Evolutionary conservation across 2,329 filamentous ascomycete genomes (phyloP), one percentile per base, ranked within the genome.

Genomic region (Drechmeria coniospora): DNA sequence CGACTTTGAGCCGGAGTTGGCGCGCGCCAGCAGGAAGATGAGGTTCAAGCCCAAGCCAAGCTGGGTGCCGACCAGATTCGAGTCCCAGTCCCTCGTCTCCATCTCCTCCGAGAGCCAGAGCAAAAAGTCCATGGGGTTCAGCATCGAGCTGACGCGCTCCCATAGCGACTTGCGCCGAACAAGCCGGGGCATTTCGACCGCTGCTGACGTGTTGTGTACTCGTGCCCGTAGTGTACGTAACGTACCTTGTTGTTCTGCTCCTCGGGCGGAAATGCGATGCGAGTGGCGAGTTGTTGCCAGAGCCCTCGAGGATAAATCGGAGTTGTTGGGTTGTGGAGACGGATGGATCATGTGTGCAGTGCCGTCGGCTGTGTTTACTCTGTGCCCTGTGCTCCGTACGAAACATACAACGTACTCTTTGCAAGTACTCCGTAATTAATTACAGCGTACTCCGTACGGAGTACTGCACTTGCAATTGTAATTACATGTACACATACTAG

Each of bases 81-180:
- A 82, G 41, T 94, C 81, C 74, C 84, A 92, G 42, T 93, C 81
- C 46, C 79, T 76, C 16, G 83, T 83, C 49, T 94, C 86, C 34
- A 98, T 68, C 55, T 93, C 82, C 50, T 95, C 87, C 0, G 82
- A 92, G 2, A 92, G 54, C 79, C 83, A 93, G 12, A 98, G 71
- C 29, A 90, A 58, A 45, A 87, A 80, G 55, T 98, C 90, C 58
- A 80, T 77, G 3, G 82, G 83, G 46, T 95, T 87, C 33, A 94
- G 60, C 51, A 74, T 74, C 31, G 79, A 66, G 48, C 74, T 73
- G 50, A 95, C 67, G 50, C 87, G 81, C 64, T 95, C 79, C 17
- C 58, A 49, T 40, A 93, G 67, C 49, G 90, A 77, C 49, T 72
- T 73, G 43, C 74, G 75, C 49, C 90, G 83, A 41, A 98, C 74